A percentile compares a stretch with the other conserved stretches of the same genome.
phyloP scores from a whole-genome alignment of 2,329 filamentous ascomycete species.

The Colletotrichum tabaci region DNA sequence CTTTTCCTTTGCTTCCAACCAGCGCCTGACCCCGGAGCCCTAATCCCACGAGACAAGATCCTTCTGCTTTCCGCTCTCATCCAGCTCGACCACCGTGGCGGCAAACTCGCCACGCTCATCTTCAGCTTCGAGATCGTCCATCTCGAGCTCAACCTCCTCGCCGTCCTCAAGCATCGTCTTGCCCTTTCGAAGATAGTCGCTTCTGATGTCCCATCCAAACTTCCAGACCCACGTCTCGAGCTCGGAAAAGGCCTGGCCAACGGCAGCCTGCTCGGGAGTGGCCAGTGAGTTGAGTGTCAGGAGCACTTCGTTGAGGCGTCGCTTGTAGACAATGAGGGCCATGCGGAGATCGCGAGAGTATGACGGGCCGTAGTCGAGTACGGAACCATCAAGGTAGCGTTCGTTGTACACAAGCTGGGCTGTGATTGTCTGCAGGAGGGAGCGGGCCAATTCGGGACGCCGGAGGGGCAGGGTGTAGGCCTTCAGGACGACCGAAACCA shows the following conservation, averaged over 20 bases:
- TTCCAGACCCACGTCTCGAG: conserved; percentile 64
- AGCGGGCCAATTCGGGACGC: conserved; percentile 60
- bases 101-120: conserved; percentile 69
- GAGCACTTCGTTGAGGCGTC: conserved; percentile 65
- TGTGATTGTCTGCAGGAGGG: conserved; percentile 66
- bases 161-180: conserved; percentile 68
- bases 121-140: conserved; percentile 67
- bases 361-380: conserved; percentile 55
- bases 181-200: conserved; percentile 64
- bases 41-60: conserved; percentile 65
- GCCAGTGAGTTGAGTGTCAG: conserved; percentile 52
- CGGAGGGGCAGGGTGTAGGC: conserved; percentile 61
- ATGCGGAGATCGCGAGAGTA: conserved; percentile 57
- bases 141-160: conserved; percentile 63
- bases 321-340: conserved; percentile 68
- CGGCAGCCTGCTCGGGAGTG: conserved; percentile 58
- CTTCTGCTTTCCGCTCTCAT: conserved; percentile 65
- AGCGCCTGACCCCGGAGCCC: conserved; percentile 41
- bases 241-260: conserved; percentile 64
- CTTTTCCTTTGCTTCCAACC: conserved; percentile 40
- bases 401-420: conserved; percentile 70
- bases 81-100: conserved; percentile 67
- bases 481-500: conserved; percentile 66
- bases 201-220: conserved; percentile 69
- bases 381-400: conserved; percentile 62